Evolutionary conservation across 495 filamentous ascomycete species (phyloP).

Genomic region (Margaritispora aquatica): DNA sequence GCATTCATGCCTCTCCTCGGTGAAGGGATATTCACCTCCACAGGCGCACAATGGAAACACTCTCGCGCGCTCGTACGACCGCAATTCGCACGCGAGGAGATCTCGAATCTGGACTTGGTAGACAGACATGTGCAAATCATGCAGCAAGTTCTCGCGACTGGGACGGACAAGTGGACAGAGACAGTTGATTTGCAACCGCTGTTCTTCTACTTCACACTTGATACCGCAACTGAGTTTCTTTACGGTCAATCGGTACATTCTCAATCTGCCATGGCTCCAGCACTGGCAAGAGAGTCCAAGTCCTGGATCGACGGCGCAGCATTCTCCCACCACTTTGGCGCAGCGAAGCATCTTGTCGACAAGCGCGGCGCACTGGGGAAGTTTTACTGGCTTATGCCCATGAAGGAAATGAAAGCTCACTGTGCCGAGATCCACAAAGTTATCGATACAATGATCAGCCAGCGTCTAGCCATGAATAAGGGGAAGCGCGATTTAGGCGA

Average conservation of each 20-base stretch:
- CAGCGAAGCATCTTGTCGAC: conserved; percentile 28
- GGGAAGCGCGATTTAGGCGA: conserved; percentile 15
- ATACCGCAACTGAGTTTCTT: conserved; percentile 33
- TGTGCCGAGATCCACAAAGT: conserved; percentile 41
- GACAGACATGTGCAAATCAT: conserved; percentile 49
- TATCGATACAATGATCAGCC: conserved; percentile 46
- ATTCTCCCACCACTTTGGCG: conserved; percentile 9
- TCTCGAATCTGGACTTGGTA: conserved; percentile 30
- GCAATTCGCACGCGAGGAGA: conserved; percentile 38
- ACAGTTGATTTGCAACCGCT: conserved; percentile 43
- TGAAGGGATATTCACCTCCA: conserved; percentile 61
- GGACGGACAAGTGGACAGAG: conserved; percentile 32
- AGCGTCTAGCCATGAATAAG: conserved; percentile 12
- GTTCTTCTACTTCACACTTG: conserved; percentile 44
- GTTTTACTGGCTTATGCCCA: conserved; percentile 40
- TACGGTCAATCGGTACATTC: conserved; percentile 14
- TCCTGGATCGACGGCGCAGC: conserved; percentile 25
- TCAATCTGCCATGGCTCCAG: conserved; percentile 13
- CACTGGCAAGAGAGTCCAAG: conserved; percentile 30
- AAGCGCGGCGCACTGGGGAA: conserved; percentile 10
- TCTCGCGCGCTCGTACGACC: conserved; percentile 35
- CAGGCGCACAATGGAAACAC: conserved; percentile 54
- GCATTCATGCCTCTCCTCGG: conserved; percentile 56
- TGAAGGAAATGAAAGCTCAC: conserved; percentile 33
- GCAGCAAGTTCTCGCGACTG: conserved; percentile 25